Conservation (phyloP, 208 protist genomes). For the Entamoeba dispar region DNA sequence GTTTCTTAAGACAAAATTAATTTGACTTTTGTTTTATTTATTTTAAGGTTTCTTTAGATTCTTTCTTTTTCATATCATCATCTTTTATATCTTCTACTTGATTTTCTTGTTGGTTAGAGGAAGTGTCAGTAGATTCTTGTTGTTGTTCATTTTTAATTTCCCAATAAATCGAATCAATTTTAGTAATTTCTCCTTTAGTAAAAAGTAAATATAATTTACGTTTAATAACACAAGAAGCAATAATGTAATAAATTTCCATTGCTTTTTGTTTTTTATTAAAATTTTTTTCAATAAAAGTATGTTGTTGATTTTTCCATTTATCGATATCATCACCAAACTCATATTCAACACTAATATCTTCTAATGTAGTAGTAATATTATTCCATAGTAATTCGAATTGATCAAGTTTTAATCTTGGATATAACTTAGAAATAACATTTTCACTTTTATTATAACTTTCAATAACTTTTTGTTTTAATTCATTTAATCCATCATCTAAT, state of each 20-base stretch:
- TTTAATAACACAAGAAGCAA: neutral
- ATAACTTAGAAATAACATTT: neutral
- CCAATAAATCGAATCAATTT: neutral
- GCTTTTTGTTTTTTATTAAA: neutral
- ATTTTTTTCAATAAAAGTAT: neutral
- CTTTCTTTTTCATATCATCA: no score
- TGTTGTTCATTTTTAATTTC: neutral
- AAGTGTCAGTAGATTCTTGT: no score
- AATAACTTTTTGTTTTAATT: neutral
- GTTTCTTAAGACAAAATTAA: no score
- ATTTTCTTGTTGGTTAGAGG: no score
- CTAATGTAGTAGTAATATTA: neutral
- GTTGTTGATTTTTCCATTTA: neutral
- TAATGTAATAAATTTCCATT: neutral
- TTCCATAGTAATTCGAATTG: neutral
- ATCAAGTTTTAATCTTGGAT: neutral
- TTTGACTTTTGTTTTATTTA: no score
- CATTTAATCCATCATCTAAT: neutral
- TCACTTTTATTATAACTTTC: neutral
- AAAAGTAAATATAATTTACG: neutral
- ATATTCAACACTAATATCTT: neutral
- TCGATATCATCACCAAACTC: neutral
- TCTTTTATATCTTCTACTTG: no score
- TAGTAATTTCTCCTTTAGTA: neutral
- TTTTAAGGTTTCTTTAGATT: no score